These are phyloP conservation scores for Mollisiaceae sp. DNA, from an alignment of 2,329 filamentous ascomycete species.

Conservation along the genomic window DNA sequence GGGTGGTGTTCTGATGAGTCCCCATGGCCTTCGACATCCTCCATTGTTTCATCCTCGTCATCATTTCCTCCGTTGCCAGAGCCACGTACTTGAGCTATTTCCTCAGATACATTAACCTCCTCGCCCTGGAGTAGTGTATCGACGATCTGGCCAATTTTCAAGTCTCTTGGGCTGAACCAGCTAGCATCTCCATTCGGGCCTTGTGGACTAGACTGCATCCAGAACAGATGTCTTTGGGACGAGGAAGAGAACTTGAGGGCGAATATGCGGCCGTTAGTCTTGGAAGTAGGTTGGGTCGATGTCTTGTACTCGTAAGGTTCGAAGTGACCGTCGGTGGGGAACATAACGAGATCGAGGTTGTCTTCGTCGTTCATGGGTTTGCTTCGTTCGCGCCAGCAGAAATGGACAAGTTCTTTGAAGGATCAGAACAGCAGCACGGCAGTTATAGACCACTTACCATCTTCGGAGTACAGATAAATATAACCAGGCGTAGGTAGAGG, in stretches of 20 bases:
- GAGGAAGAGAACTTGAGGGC: conserved; percentile 93
- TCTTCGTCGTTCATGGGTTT: conserved; percentile 74
- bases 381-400: conserved; percentile 91
- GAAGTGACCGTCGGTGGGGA: conserved; percentile 88
- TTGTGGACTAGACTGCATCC: conserved; percentile 92
- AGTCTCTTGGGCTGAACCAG: conserved; percentile 84
- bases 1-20: conserved; percentile 62
- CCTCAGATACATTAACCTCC: conserved; percentile 77
- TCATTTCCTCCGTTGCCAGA: conserved; percentile 58
- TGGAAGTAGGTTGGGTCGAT: conserved; percentile 60
- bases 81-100: conserved; percentile 66
- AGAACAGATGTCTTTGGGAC: conserved; percentile 91
- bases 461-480: conserved; percentile 90
- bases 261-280: conserved; percentile 89
- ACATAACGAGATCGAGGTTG: conserved; percentile 85
- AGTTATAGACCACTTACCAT: conserved; percentile 61
- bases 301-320: conserved; percentile 78
- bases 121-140: conserved; percentile 86
- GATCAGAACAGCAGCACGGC: conserved; percentile 8
- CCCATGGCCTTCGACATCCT: conserved; percentile 73
- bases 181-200: conserved; percentile 68
- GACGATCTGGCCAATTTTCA: conserved; percentile 87
- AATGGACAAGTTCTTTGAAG: conserved; percentile 80
- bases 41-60: conserved; percentile 78
- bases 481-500: conserved; percentile 78